Evolutionary conservation across 495 filamentous ascomycete species (phyloP).

Genomic region (Tuber microsphaerosporum): DNA sequence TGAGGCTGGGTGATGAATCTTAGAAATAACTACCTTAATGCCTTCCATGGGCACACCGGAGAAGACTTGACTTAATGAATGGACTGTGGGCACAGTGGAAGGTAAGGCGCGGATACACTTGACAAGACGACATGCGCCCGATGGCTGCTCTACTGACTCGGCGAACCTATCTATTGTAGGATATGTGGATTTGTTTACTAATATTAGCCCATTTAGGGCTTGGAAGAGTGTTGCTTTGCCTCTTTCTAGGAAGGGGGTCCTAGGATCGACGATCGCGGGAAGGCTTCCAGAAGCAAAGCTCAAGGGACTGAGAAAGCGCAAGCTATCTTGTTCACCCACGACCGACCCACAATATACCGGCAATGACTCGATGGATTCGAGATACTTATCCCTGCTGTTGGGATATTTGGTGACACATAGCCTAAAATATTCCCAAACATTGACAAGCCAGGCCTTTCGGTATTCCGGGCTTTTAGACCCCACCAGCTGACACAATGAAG

Average conservation of each 20-base stretch:
- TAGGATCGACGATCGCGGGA: background rate
- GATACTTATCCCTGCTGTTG: background rate
- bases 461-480: slow-evolving; percentile 3
- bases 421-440: slow-evolving; percentile 22
- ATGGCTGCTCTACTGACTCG: slow-evolving; percentile 4
- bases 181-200: slow-evolving; percentile 21
- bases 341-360: slow-evolving; percentile 25
- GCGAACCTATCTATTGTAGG: background rate
- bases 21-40: background rate
- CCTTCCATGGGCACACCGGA: background rate
- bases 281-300: background rate
- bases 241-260: background rate
- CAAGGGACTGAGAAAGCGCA: background rate
- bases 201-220: slow-evolving; percentile 15
- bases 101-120: slow-evolving; percentile 15
- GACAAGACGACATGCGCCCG: slow-evolving; percentile 17
- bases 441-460: slow-evolving; percentile 15
- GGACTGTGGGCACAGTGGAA: background rate
- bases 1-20: background rate
- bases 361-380: slow-evolving; percentile 8
- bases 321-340: slow-evolving; percentile 10
- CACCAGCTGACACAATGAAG: slow-evolving; percentile 11
- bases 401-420: background rate
- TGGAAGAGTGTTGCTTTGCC: background rate
- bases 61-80: background rate